Conservation (phyloP, 257 asterid genomes). For the Pogostemon cablin region DNA sequence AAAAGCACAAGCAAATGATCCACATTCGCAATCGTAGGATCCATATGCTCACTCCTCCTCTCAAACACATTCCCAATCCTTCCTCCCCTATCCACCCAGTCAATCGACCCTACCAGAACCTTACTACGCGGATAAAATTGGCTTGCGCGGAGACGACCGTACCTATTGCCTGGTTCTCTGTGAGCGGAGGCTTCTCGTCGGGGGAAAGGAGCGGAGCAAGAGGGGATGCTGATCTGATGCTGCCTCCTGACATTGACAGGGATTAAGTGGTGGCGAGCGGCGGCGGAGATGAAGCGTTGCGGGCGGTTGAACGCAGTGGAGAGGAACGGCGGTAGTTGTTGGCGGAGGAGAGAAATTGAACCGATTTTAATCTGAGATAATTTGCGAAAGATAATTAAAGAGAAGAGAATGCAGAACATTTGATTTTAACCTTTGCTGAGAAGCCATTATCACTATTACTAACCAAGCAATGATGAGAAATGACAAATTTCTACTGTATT, state of each 20-base stretch:
- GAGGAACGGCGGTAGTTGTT: slow-evolving; percentile 38
- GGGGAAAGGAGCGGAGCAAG: slow-evolving; percentile 69
- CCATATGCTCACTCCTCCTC: slow-evolving; percentile 71
- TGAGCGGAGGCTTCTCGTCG: slow-evolving; percentile 50
- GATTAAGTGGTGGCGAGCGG: slow-evolving; percentile 43
- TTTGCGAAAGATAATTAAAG: too few species aligned
- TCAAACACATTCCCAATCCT: slow-evolving; percentile 85
- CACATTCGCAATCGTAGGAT: slow-evolving; percentile 95
- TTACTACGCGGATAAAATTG: slow-evolving; percentile 92
- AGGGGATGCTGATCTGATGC: slow-evolving; percentile 59
- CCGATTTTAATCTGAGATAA: slow-evolving; percentile 30
- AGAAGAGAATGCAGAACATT: too few species aligned
- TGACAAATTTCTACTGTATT: too few species aligned
- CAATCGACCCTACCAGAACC: slow-evolving; percentile 86
- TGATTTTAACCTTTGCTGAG: too few species aligned
- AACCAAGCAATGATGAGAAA: too few species aligned
- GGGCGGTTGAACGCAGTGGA: slow-evolving; percentile 42
- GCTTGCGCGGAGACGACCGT: slow-evolving; percentile 86
- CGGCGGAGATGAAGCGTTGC: slow-evolving; percentile 38
- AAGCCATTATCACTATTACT: too few species aligned
- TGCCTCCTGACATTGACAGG: slow-evolving; percentile 54
- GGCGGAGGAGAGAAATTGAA: slow-evolving; percentile 55
- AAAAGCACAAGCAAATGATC: slow-evolving; percentile 83
- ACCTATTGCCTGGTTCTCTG: slow-evolving; percentile 82
- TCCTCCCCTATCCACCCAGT: slow-evolving; percentile 88